Evolutionary conservation across 768 basidiomycete species (phyloP).

Genomic region (Crepidotus variabilis): DNA sequence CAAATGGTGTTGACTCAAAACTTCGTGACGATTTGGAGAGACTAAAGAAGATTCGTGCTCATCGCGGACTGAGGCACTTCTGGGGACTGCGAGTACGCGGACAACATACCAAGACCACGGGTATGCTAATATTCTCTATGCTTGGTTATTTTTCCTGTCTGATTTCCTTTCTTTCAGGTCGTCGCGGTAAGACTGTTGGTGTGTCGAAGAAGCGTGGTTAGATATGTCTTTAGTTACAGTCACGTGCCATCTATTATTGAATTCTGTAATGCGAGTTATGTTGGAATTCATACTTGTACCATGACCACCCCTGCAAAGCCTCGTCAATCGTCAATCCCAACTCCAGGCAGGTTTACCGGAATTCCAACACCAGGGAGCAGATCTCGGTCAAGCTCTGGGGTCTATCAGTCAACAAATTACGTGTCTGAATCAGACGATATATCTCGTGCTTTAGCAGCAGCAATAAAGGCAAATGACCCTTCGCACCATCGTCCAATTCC

Average conservation of each 20-base stretch:
- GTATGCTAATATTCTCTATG: conserved; percentile 36
- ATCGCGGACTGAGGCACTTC: conserved; percentile 89
- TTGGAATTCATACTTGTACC: not conserved
- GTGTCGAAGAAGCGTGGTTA: conserved; percentile 87
- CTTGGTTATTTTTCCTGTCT: conserved; percentile 5
- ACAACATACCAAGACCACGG: conserved; percentile 99
- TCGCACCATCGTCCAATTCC: conserved; percentile 56
- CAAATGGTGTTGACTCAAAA: conserved; percentile 96
- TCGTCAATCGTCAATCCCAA: conserved; percentile 39
- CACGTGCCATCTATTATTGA: not conserved
- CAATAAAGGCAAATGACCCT: conserved; percentile 78
- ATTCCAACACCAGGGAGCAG: conserved; percentile 74
- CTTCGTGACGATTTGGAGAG: conserved; percentile 97
- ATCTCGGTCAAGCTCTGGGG: conserved; percentile 62
- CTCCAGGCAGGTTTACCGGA: conserved; percentile 34
- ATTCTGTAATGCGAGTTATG: conserved; percentile 1
- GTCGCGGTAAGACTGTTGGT: conserved; percentile 95
- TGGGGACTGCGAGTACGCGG: conserved; percentile 96
- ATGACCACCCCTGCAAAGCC: conserved; percentile 41
- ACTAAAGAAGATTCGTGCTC: conserved; percentile 98
- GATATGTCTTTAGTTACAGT: conserved; percentile 9
- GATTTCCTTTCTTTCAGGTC: conserved; percentile 44
- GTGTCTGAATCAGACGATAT: conserved; percentile 52
- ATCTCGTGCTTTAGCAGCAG: conserved; percentile 73
- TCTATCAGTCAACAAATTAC: conserved; percentile 30